Evolutionary conservation across 1,284 basidiomycete species (phyloP), one percentile per base, ranked within the genome.

Genomic region (Fomitopsis pinicola): DNA sequence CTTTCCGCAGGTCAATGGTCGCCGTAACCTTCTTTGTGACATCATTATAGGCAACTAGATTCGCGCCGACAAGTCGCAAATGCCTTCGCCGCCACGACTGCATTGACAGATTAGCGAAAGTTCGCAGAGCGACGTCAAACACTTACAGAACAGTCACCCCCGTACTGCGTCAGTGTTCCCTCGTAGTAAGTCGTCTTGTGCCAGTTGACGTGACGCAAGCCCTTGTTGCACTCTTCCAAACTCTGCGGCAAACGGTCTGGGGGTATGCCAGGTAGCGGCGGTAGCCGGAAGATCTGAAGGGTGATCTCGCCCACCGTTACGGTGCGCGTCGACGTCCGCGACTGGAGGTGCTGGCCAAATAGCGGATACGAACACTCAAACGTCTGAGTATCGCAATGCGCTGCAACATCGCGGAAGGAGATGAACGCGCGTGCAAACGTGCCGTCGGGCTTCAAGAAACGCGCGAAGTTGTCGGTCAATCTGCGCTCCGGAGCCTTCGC

Each of bases 161-260:
- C 97, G 63, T 85, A 86, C 77, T 99, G 97, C 14, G 97, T 99
- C 68, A 99, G 75, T 0, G 88, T 89, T n/a, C 96, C 95, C 73
- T 96, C 90, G 75, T 91, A 92, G 72, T 96, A 95, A 54, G 91
- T 91, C 61, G 90, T 84, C 76, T 95, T 93, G 72, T 97, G 94
- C 95, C 95, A 97, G 46, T 87, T 86, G 61, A 94, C 88, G 69
- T 95, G 87, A 61, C 92, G 80, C 69, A 99, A 79, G 0, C 96
- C 95, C n/a, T 91, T 83, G 68, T 91, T 83, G 68, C 94, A 95
- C 71, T 98, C 97, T 62, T 97, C 95, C 70, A 98, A 79, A 69
- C 91, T 95, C 73, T 95, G 89, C 1, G 97, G 97, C 28, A 98
- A 79, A 64, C 93, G 82, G 50, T 89, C 84, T 14, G 84, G 80